Evolutionary conservation across 2,329 filamentous ascomycete species (phyloP).

Genomic region (Cladophialophora carrionii): DNA sequence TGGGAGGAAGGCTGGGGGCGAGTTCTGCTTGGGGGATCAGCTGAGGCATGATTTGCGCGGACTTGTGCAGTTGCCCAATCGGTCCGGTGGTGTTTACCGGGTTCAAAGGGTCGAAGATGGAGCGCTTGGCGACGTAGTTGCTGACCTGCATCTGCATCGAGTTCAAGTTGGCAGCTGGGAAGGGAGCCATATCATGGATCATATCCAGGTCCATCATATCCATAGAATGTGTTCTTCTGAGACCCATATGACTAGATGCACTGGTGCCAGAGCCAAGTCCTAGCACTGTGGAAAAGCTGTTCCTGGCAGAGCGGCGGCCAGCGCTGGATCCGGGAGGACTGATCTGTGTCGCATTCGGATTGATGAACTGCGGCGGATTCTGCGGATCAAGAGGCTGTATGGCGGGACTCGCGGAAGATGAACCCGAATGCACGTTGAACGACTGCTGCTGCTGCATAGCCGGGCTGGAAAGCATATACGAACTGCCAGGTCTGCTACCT

Average conservation of each 20-base stretch:
- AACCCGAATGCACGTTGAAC: constrained; percentile 23
- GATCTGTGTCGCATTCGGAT: constrained; percentile 39
- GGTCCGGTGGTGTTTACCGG: constrained; percentile 4
- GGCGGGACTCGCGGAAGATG: constrained; percentile 19
- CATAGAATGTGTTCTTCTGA: constrained; percentile 32
- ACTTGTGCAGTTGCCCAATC: constrained; percentile 10
- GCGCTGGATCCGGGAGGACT: constrained; percentile 34
- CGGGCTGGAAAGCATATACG: constrained; percentile 37
- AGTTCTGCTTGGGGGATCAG: constrained; percentile 3
- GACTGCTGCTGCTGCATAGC: constrained; percentile 26
- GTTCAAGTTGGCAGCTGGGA: constrained; percentile 24
- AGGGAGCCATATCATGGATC: constrained; percentile 33
- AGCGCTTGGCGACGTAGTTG: constrained; percentile 30
- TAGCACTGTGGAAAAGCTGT: constrained; percentile 31
- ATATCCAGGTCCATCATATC: constrained; percentile 32
- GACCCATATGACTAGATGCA: constrained; percentile 21
- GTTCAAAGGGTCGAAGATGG: constrained; percentile 32
- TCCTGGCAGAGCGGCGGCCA: constrained; percentile 32
- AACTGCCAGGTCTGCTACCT: constrained; percentile 36
- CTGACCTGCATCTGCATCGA: constrained; percentile 22
- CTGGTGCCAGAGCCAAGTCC: constrained; percentile 18
- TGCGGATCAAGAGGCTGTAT: constrained; percentile 33
- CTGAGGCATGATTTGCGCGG: constrained; percentile 1
- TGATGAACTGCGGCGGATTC: constrained; percentile 38
- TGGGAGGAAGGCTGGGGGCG: constrained; percentile 22